Evolutionary conservation across 768 basidiomycete species (phyloP).

Genomic region (Pulveroboletus sp.): DNA sequence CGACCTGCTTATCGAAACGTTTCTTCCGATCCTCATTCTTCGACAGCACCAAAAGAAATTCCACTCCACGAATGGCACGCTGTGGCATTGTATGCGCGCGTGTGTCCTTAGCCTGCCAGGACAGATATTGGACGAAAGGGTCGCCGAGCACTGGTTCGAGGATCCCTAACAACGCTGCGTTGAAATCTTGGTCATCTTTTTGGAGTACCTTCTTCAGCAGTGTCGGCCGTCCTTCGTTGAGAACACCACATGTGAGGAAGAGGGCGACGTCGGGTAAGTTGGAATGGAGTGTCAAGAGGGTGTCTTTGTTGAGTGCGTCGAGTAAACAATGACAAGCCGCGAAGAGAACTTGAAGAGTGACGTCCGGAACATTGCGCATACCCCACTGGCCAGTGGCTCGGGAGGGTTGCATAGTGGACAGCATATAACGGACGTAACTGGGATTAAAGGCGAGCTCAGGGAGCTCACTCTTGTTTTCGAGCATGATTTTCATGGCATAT

Average conservation of each 20-base stretch:
- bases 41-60: conserved; percentile 3
- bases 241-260: conserved; percentile 1
- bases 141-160: conserved; percentile 2
- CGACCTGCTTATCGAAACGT: conserved; percentile 1
- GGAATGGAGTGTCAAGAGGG: background rate
- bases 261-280: background rate
- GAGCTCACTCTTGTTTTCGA: background rate
- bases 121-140: background rate
- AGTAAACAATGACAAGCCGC: background rate
- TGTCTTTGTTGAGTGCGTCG: background rate
- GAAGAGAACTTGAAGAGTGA: background rate
- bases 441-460: background rate
- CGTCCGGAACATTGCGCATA: background rate
- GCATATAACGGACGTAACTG: conserved; percentile 3
- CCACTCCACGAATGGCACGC: conserved; percentile 2
- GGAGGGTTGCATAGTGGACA: background rate
- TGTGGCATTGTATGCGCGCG: conserved; percentile 3
- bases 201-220: conserved; percentile 2
- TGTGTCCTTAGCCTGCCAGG: background rate
- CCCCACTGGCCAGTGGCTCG: conserved; percentile 2
- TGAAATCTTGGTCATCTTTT: background rate
- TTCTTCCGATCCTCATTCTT: background rate
- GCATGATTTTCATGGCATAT: conserved; percentile 4
- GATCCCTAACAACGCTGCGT: background rate
- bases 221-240: background rate